Conservation (phyloP, 306 rosid species). For the Medicago lupulina region DNA sequence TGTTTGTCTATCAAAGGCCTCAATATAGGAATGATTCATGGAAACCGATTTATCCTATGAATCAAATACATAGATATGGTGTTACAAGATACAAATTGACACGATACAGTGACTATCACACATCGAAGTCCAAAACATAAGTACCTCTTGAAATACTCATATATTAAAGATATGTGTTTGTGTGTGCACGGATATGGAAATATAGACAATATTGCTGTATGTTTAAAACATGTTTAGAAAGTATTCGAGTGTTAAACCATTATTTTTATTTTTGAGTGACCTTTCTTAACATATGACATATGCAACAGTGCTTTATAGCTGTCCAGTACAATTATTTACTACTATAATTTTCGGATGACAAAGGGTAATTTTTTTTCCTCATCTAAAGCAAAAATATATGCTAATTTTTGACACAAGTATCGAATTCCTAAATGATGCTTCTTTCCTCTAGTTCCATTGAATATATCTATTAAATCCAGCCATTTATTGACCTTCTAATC, state of each 20-base stretch:
- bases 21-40: conserved; percentile 1
- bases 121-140: conserved; percentile 12
- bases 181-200: background rate
- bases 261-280: conserved; percentile 3
- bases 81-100: conserved; percentile 20
- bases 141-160: conserved; percentile 4
- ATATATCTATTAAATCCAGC: conserved; percentile 1
- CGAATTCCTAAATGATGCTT: background rate
- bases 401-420: background rate
- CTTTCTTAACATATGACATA: conserved; percentile 2
- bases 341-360: background rate
- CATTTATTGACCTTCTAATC: conserved; percentile 1
- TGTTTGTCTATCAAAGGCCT: conserved; percentile 1
- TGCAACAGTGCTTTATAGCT: background rate
- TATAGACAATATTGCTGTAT: background rate
- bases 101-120: background rate
- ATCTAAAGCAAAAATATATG: background rate
- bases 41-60: conserved; percentile 11
- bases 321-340: background rate
- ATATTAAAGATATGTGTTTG: background rate
- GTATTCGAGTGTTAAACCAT: background rate
- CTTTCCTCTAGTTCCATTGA: background rate
- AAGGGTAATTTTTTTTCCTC: background rate
- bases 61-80: conserved; percentile 11
- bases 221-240: conserved; percentile 10